Evolutionary conservation across 2,329 filamentous ascomycete genomes (phyloP), one percentile per base, ranked within the genome.

Genomic region (Botrytis byssoidea): DNA sequence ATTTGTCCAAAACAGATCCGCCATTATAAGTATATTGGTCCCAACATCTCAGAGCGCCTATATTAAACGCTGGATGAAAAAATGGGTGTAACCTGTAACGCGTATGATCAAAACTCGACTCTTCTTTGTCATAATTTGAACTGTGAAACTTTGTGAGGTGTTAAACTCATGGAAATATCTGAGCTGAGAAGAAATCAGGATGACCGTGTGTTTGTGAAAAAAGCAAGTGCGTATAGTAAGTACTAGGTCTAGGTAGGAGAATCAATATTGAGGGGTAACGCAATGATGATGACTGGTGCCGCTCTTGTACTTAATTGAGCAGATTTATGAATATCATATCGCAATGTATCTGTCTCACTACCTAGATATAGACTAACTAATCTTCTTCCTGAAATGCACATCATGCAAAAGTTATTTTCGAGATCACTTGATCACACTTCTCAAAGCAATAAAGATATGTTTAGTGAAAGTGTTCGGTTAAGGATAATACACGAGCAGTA

Each of bases 231-330:
- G 57, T 32, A 37, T 3, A 37, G 32, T 35, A 35, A 9, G 57
- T 60, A 60, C n/a, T 4, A 20, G 29, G 29, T 55, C n/a, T 4
- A 20, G 18, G 18, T 55, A 29, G n/a, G 14, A 55, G 25, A 55
- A 35, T 22, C 20, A 12, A 35, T 60, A 60, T 25, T 60, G 63
- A 65, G 63, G 40, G 61, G 61, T 65, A 64, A 64, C 37, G 61
- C 61, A 65, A 64, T 44, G 61, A 64, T 64, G 25, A 18, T 64
- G 18, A 48, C 63, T 25, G 42, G 10, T 48, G 42, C 29, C n/a
- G 40, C 42, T 66, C 63, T 65, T 25, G 42, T 48, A 57, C n/a
- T 29, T 29, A 0, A 16, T 29, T 4, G 14, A 35, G 63, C 40
- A 65, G 40, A 18, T n/a, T 65, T 44, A 35, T 46, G 40, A 29